Evolutionary conservation across 768 basidiomycete species (phyloP), one percentile per base, ranked within the genome.

Genomic region (Clitopilus hobsonii): DNA sequence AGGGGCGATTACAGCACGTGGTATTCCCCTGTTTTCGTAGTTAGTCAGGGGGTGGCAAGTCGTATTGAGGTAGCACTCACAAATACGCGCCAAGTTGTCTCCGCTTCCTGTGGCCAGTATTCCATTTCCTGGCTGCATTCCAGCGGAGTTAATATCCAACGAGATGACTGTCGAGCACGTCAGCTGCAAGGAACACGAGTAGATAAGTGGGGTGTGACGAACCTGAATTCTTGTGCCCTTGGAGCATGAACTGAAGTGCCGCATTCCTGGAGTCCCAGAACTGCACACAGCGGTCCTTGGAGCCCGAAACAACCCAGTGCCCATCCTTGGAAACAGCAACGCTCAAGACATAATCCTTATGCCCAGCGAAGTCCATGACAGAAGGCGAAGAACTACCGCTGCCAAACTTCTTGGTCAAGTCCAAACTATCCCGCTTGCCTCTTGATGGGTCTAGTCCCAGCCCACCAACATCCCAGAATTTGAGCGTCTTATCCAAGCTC

Each of bases 231-330:
- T 80, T 82, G 61, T 83, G 81, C 2, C 81, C 80, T 67, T 98
- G 95, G 27, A 99, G 76, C 89, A 96, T 93, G 64, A 91, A 88
- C 69, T 98, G 95, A 63, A 94, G 88, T 38, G 85, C 81, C 26
- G 78, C 80, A 11, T 79, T 80, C 59, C 82, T 78, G 52, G 91
- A 84, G 66, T 95, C 91, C 87, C 91, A 93, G 67, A 96, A 94
- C 68, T 95, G 92, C 54, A 99, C 94, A 0, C 93, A 89, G 11
- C 97, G 89, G 68, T 99, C 97, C 73, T 98, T 98, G 3, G 80
- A 81, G 1, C 97, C 96, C 10, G 92, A 94, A 10, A 97, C 95
- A 61, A 98, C 88, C 91, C 94, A 83, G 60, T 91, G 85, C 3
- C 91, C 92, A 69, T 98, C 95, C 59, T 93, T 89, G 47, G 91